Evolutionary conservation across 305 asterid species (phyloP).

Genomic region (Ilex paraguariensis): DNA sequence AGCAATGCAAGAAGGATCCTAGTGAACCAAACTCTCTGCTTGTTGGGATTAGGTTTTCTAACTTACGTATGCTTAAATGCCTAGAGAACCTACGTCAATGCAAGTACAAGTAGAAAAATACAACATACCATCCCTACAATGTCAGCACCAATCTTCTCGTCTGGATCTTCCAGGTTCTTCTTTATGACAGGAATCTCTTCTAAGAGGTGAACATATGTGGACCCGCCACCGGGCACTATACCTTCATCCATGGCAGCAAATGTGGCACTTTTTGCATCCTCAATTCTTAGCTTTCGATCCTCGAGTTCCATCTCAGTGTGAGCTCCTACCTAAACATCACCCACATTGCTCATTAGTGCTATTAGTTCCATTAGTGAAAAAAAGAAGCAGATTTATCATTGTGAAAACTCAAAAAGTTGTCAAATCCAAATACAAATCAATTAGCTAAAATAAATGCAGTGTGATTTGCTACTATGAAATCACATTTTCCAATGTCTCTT

Average conservation of each 20-base stretch:
- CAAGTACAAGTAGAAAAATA: constrained; percentile 5
- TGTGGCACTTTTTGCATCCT: constrained; percentile 92
- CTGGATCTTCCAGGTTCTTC: constrained; percentile 46
- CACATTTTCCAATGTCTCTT: too few species aligned
- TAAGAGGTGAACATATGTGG: constrained; percentile 76
- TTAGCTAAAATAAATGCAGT: too few species aligned
- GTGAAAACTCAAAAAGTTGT: too few species aligned
- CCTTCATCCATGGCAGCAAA: constrained; percentile 95
- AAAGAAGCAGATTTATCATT: not conserved
- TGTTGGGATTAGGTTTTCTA: too few species aligned
- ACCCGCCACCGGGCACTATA: constrained; percentile 97
- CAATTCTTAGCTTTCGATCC: constrained; percentile 82
- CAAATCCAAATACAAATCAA: too few species aligned
- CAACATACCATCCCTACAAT: constrained; percentile 66
- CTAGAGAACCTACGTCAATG: not conserved
- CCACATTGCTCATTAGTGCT: not conserved
- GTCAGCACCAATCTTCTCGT: constrained; percentile 86
- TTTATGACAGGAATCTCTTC: constrained; percentile 62
- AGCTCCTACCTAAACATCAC: constrained; percentile 62
- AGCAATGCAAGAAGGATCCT: too few species aligned
- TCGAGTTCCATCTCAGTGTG: constrained; percentile 90
- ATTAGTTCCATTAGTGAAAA: not conserved
- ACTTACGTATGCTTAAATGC: too few species aligned
- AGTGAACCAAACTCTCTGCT: too few species aligned
- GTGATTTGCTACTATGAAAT: too few species aligned